A percentile compares a stretch with the other conserved stretches of the same genome.
These are phyloP conservation scores for Petunia secreta DNA, from an alignment of 257 asterid genomes.

Conservation along the genomic window DNA sequence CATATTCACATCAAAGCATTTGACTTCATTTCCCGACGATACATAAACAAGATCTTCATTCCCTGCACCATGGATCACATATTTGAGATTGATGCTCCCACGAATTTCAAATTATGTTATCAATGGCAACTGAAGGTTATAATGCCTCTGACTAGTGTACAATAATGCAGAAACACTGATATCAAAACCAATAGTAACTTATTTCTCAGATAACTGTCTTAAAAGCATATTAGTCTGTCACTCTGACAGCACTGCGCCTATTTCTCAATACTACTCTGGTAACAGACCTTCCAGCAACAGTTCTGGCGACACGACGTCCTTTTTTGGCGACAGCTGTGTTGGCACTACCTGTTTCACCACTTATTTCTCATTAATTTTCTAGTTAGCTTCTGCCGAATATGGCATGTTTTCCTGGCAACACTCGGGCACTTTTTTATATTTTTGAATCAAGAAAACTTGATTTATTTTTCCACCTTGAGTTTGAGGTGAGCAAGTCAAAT, in stretches of 20 bases:
- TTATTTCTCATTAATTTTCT: background rate
- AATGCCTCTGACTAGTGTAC: background rate
- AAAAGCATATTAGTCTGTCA: background rate
- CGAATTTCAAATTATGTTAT: background rate
- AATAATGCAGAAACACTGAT: conserved; percentile 16
- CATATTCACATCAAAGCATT: conserved; percentile 73
- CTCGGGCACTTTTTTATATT: background rate
- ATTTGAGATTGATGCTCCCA: conserved; percentile 18
- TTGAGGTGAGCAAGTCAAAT: background rate
- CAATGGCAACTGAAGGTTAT: background rate
- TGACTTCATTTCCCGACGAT: conserved; percentile 73
- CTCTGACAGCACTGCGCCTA: background rate
- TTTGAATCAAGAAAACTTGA: too few species aligned
- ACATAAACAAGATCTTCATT: conserved; percentile 76
- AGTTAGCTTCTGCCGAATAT: background rate
- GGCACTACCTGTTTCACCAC: background rate
- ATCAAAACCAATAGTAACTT: background rate
- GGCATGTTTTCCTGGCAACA: background rate
- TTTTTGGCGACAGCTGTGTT: background rate
- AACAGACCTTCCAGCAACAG: background rate
- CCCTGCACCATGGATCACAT: conserved; percentile 53
- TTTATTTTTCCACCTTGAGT: background rate
- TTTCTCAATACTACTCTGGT: background rate
- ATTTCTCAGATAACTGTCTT: background rate
- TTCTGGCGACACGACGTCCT: background rate